Evolutionary conservation across 2,329 filamentous ascomycete species (phyloP), one percentile per base, ranked within the genome.

Genomic region (Chaetomium olivaceum): DNA sequence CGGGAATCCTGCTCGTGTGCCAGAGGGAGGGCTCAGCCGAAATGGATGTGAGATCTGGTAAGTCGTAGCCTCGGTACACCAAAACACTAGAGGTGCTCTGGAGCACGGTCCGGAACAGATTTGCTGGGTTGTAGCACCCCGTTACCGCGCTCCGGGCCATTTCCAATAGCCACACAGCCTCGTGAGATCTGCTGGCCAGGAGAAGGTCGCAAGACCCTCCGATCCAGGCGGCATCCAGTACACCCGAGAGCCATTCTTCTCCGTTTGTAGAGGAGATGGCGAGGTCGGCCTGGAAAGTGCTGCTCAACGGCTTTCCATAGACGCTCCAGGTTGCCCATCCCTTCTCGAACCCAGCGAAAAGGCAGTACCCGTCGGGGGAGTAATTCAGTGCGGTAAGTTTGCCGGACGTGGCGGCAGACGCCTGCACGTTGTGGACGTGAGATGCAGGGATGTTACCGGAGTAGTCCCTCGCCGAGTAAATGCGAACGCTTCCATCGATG

Each of bases 311-410:
- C 77, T 97, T 97, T 39, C 95, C 95, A 77, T 96, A 99, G 46
- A 98, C 95, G 76, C 94, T 98, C 94, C 94, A 99, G 56, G 89
- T 94, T 4, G 91, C 90, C 95, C 95, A 99, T 0, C 95, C 96
- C 65, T 89, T 88, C 73, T 95, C 89, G 74, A 94, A 98, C 1
- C 94, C 95, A 52, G 91, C 93, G 77, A 99, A 97, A 9, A 99
- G 84, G 76, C 93, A 97, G 76, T 98, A 97, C 21, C 95, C 95
- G 76, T 99, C 95, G 0, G 94, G 93, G 1, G 95, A 97, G 80
- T 97, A 99, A 67, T 80, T 87, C 70, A 99, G 78, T 33, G 88
- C 90, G 2, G 87, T 92, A 60, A 97, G 80, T 14, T 79, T 77
- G 0, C 95, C 95, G 1, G 92, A 89, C 19, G 86, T 84, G 21